Base-by-base conservation (phyloP, 805 yeast species). In the Debaryomyces prosopidis region DNA sequence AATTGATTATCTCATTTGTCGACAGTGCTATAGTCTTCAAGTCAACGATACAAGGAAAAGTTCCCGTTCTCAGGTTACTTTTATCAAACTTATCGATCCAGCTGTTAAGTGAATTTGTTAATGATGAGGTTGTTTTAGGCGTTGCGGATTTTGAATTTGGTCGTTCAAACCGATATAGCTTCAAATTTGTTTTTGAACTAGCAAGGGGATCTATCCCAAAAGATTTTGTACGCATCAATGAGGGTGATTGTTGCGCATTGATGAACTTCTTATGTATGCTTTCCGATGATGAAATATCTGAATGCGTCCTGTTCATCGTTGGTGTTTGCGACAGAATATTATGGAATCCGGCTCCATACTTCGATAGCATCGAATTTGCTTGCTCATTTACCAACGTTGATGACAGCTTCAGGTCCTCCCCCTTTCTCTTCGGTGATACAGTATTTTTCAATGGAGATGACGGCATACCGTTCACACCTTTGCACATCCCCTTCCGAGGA, bases 371-470 rank as follows among this genome's bases (percentile, higher is more conserved):
- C 18, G 67, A 63, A 41, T 59, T 66, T 1, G 73, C 63, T 44
- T 64, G 65, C 39, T 68, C 74, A 45, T 63, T 65, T 16, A 55
- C 45, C 3, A 58, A 53, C 1, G 64, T 48, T 2, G 58, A 48
- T 8, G 57, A 51, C 37, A 36, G 27, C 11, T 30, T 47, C 35
- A 16, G 39, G 12, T 34, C 42, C 40, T 20, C 36, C 9, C 27
- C 39, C 27, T n/a, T 40, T 14, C 42, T 50, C 42, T 15, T 51
- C 2, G 55, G 43, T 1, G 52, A 12, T 15, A 48, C 39, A 14
- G 55, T 57, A 17, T 59, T 63, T 45, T 58, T 65, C 36, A 76
- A 52, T 0, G 81, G 81, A 3, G 81, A 76, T 2, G 79, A 73
- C 1, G 73, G 70, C 7, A 69, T 45, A 12, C 35, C 33, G 36